A percentile compares a stretch with the other conserved stretches of the same genome.
Evolutionary conservation across 768 basidiomycete genomes (phyloP).

Genomic region (Russula sp.): DNA sequence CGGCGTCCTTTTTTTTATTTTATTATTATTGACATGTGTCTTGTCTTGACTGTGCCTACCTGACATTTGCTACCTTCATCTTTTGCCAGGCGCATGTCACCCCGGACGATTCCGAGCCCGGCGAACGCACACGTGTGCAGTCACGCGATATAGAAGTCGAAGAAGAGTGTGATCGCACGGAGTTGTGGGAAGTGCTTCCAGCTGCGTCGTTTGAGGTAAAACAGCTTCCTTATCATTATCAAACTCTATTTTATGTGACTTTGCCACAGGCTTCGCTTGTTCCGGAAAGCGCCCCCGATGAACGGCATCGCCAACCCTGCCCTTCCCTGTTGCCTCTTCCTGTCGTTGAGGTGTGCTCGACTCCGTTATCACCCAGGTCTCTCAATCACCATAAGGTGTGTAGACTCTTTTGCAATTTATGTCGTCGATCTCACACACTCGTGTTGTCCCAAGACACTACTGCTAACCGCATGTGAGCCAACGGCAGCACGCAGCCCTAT

Average conservation of each 20-base stretch:
- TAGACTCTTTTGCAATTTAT: not conserved
- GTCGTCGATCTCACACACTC: not conserved
- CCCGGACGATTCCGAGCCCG: conserved; percentile 1
- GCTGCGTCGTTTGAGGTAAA: not conserved
- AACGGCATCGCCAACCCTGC: not conserved
- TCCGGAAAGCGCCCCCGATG: conserved; percentile 2
- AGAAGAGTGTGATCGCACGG: not conserved
- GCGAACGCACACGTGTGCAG: not conserved
- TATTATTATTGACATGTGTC: not conserved
- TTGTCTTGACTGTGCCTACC: not conserved
- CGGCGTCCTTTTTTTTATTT: not conserved
- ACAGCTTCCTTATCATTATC: conserved; percentile 9
- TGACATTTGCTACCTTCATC: not conserved
- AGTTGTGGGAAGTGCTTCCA: not conserved
- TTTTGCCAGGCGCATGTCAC: not conserved
- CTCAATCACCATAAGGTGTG: not conserved
- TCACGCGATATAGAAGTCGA: conserved; percentile 5
- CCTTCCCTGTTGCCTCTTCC: not conserved
- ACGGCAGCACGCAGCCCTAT: not conserved
- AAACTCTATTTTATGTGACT: conserved; percentile 6
- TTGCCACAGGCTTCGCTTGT: conserved; percentile 3
- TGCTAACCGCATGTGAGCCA: not conserved
- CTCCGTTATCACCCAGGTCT: not conserved
- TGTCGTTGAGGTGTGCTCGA: not conserved
- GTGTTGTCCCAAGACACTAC: not conserved